phyloP scores from a whole-genome alignment of 768 basidiomycete species.

The Pseudohyphozyma bogoriensis region DNA sequence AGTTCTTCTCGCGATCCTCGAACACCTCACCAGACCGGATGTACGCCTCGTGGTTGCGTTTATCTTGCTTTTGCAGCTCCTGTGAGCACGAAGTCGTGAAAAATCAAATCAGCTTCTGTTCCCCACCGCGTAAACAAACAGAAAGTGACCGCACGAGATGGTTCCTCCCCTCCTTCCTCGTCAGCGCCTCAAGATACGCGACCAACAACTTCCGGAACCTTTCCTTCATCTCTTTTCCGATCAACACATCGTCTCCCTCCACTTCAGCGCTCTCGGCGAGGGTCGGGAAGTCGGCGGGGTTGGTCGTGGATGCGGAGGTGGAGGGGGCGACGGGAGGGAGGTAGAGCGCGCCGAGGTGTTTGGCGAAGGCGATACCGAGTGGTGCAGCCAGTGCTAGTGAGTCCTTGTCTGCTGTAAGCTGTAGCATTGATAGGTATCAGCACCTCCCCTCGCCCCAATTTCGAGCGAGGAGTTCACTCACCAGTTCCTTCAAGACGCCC shows the following conservation, averaged over 20 bases:
- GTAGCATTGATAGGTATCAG: not conserved
- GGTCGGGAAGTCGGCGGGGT: slow-evolving; percentile 20
- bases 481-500: slow-evolving; percentile 73
- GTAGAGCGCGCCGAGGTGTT: slow-evolving; percentile 78
- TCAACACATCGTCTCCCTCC: slow-evolving; percentile 53
- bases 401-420: slow-evolving; percentile 34
- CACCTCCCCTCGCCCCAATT: too few relatives aligned
- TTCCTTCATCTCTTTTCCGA: slow-evolving; percentile 75
- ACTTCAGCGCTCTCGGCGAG: not conserved
- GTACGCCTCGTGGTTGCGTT: slow-evolving; percentile 94
- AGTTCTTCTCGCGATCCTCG: slow-evolving; percentile 95
- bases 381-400: slow-evolving; percentile 50
- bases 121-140: too few relatives aligned
- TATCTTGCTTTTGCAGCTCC: slow-evolving; percentile 94
- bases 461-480: slow-evolving; percentile 39
- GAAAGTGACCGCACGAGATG: slow-evolving; percentile 36
- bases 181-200: slow-evolving; percentile 81
- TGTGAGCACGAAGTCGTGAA: slow-evolving; percentile 35
- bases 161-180: slow-evolving; percentile 82
- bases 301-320: not conserved
- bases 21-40: slow-evolving; percentile 99
- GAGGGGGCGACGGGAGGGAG: slow-evolving; percentile 32
- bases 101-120: not conserved
- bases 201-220: slow-evolving; percentile 88
- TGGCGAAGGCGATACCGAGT: slow-evolving; percentile 80